Conservation (phyloP, 1,139 yeast genomes). For the Blastobotrys buckinghamii region DNA sequence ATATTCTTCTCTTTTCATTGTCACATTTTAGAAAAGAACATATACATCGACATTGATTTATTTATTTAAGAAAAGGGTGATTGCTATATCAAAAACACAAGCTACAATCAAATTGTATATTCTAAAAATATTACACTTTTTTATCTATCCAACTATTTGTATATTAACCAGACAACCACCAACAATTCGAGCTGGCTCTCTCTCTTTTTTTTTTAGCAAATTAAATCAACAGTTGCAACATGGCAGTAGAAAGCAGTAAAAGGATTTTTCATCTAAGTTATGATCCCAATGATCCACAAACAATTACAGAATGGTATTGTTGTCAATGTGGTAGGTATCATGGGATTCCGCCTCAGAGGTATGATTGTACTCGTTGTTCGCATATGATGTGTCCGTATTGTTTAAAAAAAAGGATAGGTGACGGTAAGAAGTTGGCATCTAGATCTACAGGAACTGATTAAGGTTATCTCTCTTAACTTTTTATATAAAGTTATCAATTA, state of each 20-base stretch:
- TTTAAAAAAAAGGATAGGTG: conserved; percentile 28
- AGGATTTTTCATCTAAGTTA: not conserved
- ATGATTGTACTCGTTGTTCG: conserved; percentile 32
- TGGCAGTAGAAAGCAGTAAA: not conserved
- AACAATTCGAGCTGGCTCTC: not conserved
- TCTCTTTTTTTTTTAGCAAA: too few relatives aligned
- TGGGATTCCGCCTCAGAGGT: conserved; percentile 31
- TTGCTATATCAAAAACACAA: too few relatives aligned
- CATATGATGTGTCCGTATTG: conserved; percentile 37
- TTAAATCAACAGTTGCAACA: too few relatives aligned
- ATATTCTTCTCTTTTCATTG: too few relatives aligned
- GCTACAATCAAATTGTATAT: too few relatives aligned
- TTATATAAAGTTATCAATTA: too few relatives aligned
- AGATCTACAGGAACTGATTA: not conserved
- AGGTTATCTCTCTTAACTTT: too few relatives aligned
- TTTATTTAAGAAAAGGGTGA: too few relatives aligned
- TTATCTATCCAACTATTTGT: too few relatives aligned
- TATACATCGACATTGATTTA: too few relatives aligned
- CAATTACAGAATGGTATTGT: conserved; percentile 36
- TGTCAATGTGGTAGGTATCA: conserved; percentile 35
- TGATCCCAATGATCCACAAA: conserved; percentile 30
- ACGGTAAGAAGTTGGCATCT: conserved; percentile 9
- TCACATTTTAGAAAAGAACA: too few relatives aligned
- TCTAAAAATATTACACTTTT: too few relatives aligned
- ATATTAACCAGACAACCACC: not conserved